phyloP scores from a whole-genome alignment of 345 rosid genomes.

The Nephelium lappaceum region DNA sequence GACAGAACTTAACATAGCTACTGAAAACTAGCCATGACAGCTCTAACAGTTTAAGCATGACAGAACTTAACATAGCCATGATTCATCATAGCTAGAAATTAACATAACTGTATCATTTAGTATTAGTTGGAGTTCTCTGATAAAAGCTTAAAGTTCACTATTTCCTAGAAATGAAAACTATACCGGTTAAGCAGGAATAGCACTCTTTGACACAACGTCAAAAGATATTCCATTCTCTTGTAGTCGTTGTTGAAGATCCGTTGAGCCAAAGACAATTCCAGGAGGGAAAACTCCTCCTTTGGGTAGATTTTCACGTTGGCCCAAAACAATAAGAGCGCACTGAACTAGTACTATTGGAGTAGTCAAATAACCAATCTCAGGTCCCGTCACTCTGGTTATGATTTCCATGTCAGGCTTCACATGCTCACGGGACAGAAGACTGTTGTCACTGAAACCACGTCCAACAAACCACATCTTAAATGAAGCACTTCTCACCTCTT shows the following conservation, averaged over 20 bases:
- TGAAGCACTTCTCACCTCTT: slow-evolving; percentile 74
- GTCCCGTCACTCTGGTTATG: slow-evolving; percentile 76
- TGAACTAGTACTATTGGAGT: slow-evolving; percentile 71
- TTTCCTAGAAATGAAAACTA: background rate
- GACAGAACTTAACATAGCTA: too few species aligned
- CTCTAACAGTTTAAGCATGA: background rate
- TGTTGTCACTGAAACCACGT: slow-evolving; percentile 62
- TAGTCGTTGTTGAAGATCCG: slow-evolving; percentile 71
- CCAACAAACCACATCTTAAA: slow-evolving; percentile 94
- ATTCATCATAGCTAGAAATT: background rate
- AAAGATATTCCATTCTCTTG: slow-evolving; percentile 79
- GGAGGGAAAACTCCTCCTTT: slow-evolving; percentile 82
- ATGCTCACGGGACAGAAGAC: slow-evolving; percentile 42
- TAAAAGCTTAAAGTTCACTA: background rate
- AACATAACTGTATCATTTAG: background rate
- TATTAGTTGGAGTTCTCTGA: background rate
- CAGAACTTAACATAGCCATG: too few species aligned
- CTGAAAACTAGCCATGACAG: too few species aligned
- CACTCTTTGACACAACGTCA: slow-evolving; percentile 61
- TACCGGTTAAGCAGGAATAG: slow-evolving; percentile 31
- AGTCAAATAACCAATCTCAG: slow-evolving; percentile 83
- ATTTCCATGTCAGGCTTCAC: slow-evolving; percentile 64
- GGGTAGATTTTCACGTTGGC: slow-evolving; percentile 60
- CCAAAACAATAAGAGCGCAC: slow-evolving; percentile 64
- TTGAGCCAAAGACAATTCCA: slow-evolving; percentile 76